Evolutionary conservation across 2,329 filamentous ascomycete species (phyloP).

Genomic region (Saccharata proteae): DNA sequence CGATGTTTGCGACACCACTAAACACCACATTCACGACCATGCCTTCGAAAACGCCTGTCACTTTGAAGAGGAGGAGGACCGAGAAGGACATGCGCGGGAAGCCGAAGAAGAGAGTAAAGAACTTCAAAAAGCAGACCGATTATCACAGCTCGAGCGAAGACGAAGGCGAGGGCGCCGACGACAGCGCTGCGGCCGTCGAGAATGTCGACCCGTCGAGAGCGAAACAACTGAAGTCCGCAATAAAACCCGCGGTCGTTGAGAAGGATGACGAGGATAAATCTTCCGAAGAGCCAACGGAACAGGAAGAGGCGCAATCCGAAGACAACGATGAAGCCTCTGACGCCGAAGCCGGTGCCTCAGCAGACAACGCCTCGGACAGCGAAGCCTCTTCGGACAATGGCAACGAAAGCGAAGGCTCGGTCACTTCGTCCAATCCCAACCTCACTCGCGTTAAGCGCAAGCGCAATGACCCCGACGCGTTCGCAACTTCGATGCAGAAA

Average conservation of each 20-base stretch:
- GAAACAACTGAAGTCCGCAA: slow-evolving; percentile 6
- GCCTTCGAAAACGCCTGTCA: slow-evolving; percentile 21
- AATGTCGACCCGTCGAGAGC: slow-evolving; percentile 1
- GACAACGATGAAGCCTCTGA: slow-evolving; percentile 13
- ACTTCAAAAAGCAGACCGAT: slow-evolving; percentile 48
- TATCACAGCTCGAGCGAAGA: slow-evolving; percentile 56
- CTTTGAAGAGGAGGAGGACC: slow-evolving; percentile 44
- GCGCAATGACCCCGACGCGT: slow-evolving; percentile 82
- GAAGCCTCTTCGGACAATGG: slow-evolving; percentile 27
- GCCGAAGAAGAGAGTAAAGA: slow-evolving; percentile 40
- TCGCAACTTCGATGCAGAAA: slow-evolving; percentile 85
- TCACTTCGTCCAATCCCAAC: slow-evolving; percentile 19
- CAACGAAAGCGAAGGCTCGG: slow-evolving; percentile 23
- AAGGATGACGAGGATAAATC: slow-evolving; percentile 1
- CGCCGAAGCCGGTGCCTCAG: slow-evolving; percentile 17
- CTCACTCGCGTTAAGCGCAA: slow-evolving; percentile 49
- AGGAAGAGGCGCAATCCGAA: slow-evolving; percentile 13
- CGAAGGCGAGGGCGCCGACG: slow-evolving; percentile 22
- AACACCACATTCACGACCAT: slow-evolving; percentile 15
- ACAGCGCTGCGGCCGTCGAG: neutral
- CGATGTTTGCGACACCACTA: slow-evolving; percentile 11
- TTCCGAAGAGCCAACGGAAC: slow-evolving; percentile 5
- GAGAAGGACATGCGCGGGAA: slow-evolving; percentile 46
- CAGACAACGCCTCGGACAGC: slow-evolving; percentile 26
- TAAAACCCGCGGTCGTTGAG: neutral